Evolutionary conservation across 768 basidiomycete genomes (phyloP), one percentile per base, ranked within the genome.

Genomic region (Termitomyces sp.): DNA sequence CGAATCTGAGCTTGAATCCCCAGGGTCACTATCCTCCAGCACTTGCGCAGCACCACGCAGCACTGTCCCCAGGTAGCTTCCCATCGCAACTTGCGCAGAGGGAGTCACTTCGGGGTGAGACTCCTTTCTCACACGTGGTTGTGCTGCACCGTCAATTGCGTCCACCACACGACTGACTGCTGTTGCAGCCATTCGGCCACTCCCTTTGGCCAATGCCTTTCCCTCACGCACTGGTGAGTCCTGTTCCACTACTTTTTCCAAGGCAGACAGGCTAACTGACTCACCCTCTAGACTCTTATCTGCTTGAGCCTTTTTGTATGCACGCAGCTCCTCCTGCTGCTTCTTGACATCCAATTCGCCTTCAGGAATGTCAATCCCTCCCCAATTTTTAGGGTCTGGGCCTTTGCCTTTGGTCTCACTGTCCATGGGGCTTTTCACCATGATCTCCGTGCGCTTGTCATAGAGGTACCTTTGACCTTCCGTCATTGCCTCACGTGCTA

Each of bases 371-470:
- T 24, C 15, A 7, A 16, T 11, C 6, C 11, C 22, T 22, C 22
- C 45, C 22, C 45, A 46, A 4, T 46, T 46, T 12, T 3, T 2
- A 2, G 22, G 22, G 13, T 24, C 22, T 12, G 9, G 11, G 0
- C 2, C 16, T 4, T 50, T 50, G 1, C 33, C 32, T 2, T 35
- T 51, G 8, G 11, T 18, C 4, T 4, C 11, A 8, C 1, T 2
- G 1, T 22, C 1, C 0, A 1, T n/a, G 3, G 13, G 24, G 6
- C 16, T 7, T 3, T 1, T 1, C 0, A 15, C 0, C 1, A 20
- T 4, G 1, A 8, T 1, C 0, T 3, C 5, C 0, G 33, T 35
- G 2, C 18, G 18, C 4, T 4, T n/a, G 11, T 51, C 33, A 20
- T 12, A 33, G 7, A 48, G 48, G 2, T 7, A 1, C 6, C 16